These are phyloP conservation scores for Diaporthe sp. DNA, from an alignment of 2,329 filamentous ascomycete genomes.

Conservation along the genomic window DNA sequence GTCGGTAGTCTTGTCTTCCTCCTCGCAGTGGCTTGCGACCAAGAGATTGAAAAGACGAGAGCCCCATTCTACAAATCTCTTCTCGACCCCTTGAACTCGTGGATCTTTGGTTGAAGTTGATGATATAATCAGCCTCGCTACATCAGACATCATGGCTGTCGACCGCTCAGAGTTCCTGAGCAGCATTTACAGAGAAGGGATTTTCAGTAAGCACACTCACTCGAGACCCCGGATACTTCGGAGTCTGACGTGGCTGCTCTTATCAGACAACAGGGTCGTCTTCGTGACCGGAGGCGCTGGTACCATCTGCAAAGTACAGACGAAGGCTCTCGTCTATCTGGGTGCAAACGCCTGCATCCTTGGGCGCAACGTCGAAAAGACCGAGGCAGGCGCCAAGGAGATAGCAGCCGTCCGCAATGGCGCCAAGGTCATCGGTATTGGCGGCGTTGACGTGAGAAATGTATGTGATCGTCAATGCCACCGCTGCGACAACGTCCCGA, in stretches of 20 bases:
- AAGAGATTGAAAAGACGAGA: conserved; percentile 16
- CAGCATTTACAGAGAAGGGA: conserved; percentile 84
- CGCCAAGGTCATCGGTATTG: conserved; percentile 87
- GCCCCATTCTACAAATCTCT: conserved; percentile 7
- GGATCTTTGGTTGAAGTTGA: conserved; percentile 2
- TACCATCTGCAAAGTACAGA: conserved; percentile 93
- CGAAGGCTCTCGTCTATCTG: conserved; percentile 88
- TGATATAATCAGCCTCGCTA: background rate
- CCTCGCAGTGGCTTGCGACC: conserved; percentile 23
- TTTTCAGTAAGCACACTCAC: conserved; percentile 73
- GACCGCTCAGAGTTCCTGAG: conserved; percentile 76
- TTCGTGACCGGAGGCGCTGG: conserved; percentile 97
- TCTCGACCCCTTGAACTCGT: conserved; percentile 9
- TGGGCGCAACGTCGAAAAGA: conserved; percentile 90
- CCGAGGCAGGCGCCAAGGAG: conserved; percentile 80
- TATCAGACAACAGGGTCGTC: conserved; percentile 82
- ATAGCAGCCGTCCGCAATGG: conserved; percentile 83
- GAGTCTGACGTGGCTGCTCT: background rate
- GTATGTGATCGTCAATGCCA: conserved; percentile 50
- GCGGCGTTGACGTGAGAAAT: conserved; percentile 81
- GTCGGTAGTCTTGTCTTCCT: conserved; percentile 32
- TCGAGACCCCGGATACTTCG: background rate
- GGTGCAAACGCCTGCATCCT: conserved; percentile 95
- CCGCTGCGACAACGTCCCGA: background rate
- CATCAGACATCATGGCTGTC: conserved; percentile 33